phyloP scores from a whole-genome alignment of 495 filamentous ascomycete genomes.

The Hypoxylon crocopeplum region DNA sequence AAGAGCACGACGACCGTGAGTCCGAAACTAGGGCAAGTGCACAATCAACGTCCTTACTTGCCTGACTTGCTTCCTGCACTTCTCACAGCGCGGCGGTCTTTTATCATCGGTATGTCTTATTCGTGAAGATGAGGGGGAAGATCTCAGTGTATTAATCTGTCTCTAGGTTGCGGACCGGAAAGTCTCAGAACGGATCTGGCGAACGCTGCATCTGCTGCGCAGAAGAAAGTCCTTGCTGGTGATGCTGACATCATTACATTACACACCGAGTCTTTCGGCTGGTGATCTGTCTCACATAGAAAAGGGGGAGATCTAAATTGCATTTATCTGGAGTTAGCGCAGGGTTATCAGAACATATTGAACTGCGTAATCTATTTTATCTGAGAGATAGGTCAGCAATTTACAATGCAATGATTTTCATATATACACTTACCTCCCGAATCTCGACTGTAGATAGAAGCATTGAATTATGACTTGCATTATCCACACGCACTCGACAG shows the following conservation, averaged over 20 bases:
- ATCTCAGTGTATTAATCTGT: not conserved
- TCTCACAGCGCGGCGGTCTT: constrained; percentile 14
- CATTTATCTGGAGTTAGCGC: not conserved
- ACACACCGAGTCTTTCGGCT: constrained; percentile 67
- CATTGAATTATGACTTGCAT: too few species aligned
- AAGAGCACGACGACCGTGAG: constrained; percentile 9
- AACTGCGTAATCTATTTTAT: too few species aligned
- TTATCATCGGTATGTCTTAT: constrained; percentile 24
- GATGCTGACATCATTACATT: constrained; percentile 71
- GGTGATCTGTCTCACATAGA: constrained; percentile 16
- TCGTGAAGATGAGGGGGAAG: not conserved
- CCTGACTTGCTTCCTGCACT: constrained; percentile 18
- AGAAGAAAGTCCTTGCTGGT: constrained; percentile 64
- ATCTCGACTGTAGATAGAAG: too few species aligned
- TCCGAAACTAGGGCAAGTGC: constrained; percentile 24
- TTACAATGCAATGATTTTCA: too few species aligned
- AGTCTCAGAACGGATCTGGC: constrained; percentile 72
- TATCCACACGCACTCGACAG: too few species aligned
- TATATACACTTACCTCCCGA: too few species aligned
- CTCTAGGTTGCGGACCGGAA: constrained; percentile 68
- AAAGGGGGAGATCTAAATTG: not conserved
- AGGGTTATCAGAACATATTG: too few species aligned
- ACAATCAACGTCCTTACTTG: constrained; percentile 20
- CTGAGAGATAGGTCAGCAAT: too few species aligned
- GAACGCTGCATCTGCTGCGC: constrained; percentile 68